These are phyloP conservation scores for Berkeleyomyces basicola DNA, from an alignment of 2,329 filamentous ascomycete species.

Conservation along the genomic window DNA sequence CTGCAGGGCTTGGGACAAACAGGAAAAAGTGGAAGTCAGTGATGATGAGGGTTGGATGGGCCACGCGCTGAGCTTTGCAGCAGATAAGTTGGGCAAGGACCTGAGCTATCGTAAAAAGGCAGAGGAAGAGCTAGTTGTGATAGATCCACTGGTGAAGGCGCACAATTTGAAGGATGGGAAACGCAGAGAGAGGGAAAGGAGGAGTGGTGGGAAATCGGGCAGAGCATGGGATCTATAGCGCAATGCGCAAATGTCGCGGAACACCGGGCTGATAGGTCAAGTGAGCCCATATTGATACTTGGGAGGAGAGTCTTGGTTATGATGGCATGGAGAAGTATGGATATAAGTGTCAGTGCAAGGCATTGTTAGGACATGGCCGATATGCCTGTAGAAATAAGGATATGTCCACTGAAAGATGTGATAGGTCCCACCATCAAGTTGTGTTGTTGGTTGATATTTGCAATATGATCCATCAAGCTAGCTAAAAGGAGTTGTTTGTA, in stretches of 20 bases:
- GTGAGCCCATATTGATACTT: slow-evolving; percentile 19
- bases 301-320: neutral
- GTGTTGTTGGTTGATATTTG: neutral
- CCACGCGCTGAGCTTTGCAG: slow-evolving; percentile 70
- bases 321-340: neutral
- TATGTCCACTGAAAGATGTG: too few relatives aligned
- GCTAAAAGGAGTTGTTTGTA: too few relatives aligned
- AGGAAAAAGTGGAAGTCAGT: slow-evolving; percentile 29
- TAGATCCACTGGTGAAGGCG: slow-evolving; percentile 76
- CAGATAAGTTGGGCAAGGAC: slow-evolving; percentile 82
- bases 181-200: slow-evolving; percentile 39
- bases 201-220: slow-evolving; percentile 33
- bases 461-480: neutral
- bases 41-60: slow-evolving; percentile 62
- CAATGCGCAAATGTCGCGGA: slow-evolving; percentile 38
- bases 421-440: neutral
- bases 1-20: slow-evolving; percentile 68
- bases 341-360: neutral
- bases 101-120: slow-evolving; percentile 79
- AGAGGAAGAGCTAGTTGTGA: slow-evolving; percentile 79
- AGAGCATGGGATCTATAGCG: slow-evolving; percentile 40
- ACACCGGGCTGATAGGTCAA: slow-evolving; percentile 38
- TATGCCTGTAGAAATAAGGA: neutral
- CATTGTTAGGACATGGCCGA: neutral
- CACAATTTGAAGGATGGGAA: slow-evolving; percentile 52